These are phyloP conservation scores for Paraphaeosphaeria sporulosa DNA, from an alignment of 2,329 filamentous ascomycete genomes.

Conservation along the genomic window DNA sequence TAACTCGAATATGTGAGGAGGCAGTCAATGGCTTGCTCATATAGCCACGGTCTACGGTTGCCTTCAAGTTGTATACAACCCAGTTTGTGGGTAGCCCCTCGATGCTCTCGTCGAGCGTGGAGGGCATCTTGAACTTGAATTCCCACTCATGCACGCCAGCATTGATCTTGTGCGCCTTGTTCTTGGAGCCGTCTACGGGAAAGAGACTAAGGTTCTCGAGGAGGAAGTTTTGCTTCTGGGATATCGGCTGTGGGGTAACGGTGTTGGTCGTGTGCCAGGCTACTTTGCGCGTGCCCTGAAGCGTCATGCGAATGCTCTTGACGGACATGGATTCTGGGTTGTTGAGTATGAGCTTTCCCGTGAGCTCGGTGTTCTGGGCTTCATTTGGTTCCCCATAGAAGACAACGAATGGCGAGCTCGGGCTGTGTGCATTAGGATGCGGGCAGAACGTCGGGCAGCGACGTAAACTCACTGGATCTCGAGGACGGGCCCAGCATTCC, in stretches of 20 bases:
- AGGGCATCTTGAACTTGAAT: constrained; percentile 57
- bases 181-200: constrained; percentile 49
- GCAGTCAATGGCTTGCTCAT: constrained; percentile 86
- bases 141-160: constrained; percentile 59
- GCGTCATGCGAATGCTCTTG: constrained; percentile 54
- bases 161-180: constrained; percentile 58
- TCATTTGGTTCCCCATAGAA: constrained; percentile 59
- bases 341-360: constrained; percentile 56
- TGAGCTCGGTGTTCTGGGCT: constrained; percentile 54
- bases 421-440: constrained; percentile 35
- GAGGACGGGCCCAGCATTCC: constrained; percentile 41
- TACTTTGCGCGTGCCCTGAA: constrained; percentile 59
- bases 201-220: constrained; percentile 55
- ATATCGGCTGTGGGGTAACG: constrained; percentile 52
- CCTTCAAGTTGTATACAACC: constrained; percentile 90
- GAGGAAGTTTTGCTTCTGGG: constrained; percentile 57
- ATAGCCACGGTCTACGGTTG: constrained; percentile 85
- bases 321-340: constrained; percentile 58
- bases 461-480: constrained; percentile 54
- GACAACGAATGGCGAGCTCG: constrained; percentile 58
- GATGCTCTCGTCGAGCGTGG: constrained; percentile 77
- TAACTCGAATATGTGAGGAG: constrained; percentile 67
- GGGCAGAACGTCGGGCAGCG: background rate
- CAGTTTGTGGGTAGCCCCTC: constrained; percentile 88
- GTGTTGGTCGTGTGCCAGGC: constrained; percentile 50